Percentiles rank a stretch among this genome's conserved stretches.
These are phyloP conservation scores for Lumnitzera racemosa DNA, from an alignment of 345 rosid species.

Conservation along the genomic window DNA sequence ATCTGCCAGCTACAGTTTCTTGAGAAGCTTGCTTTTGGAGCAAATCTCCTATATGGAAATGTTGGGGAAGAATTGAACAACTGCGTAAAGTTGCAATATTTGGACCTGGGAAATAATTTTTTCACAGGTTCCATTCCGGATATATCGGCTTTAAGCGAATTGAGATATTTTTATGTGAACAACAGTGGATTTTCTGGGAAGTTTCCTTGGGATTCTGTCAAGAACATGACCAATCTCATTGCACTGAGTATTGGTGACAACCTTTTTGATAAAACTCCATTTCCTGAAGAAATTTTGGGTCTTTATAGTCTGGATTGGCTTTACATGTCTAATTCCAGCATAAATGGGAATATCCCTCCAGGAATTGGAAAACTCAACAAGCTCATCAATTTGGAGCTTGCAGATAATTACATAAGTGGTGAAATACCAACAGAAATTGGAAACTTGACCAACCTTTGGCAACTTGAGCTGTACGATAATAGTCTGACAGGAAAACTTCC, in stretches of 20 bases:
- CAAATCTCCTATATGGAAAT: slow-evolving; percentile 9
- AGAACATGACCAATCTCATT: slow-evolving; percentile 17
- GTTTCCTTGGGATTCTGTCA: slow-evolving; percentile 36
- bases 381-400: slow-evolving; percentile 27
- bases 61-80: slow-evolving; percentile 2
- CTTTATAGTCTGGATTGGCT: slow-evolving; percentile 29
- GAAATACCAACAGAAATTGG: slow-evolving; percentile 19
- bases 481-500: slow-evolving; percentile 33
- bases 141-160: slow-evolving; percentile 11
- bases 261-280: slow-evolving; percentile 21
- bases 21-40: slow-evolving; percentile 14
- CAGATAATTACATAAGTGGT: slow-evolving; percentile 24
- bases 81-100: slow-evolving; percentile 14
- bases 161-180: slow-evolving; percentile 12
- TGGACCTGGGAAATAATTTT: slow-evolving; percentile 14
- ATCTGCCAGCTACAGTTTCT: slow-evolving; percentile 11
- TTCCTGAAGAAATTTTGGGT: slow-evolving; percentile 23
- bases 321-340: slow-evolving; percentile 28
- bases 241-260: slow-evolving; percentile 36
- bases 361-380: slow-evolving; percentile 28
- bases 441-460: slow-evolving; percentile 25
- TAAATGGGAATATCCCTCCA: slow-evolving; percentile 25
- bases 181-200: slow-evolving; percentile 13
- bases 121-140: slow-evolving; percentile 16
- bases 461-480: slow-evolving; percentile 31